Evolutionary conservation across 176 grass and related monocot genomes (phyloP).

Genomic region (Eleusine indica): DNA sequence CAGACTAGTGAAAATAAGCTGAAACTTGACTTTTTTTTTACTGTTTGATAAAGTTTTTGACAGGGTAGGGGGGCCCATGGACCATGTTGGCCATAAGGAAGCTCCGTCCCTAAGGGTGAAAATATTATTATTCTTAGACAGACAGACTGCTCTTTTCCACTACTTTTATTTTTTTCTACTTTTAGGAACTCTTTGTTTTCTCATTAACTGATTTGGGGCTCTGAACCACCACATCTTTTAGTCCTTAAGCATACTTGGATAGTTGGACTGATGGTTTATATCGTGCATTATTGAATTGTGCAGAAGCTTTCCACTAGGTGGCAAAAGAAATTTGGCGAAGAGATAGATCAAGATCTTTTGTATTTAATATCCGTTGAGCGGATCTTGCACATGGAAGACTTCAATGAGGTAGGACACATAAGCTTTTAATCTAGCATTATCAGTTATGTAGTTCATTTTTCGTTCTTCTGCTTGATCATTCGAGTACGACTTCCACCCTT

Average conservation of each 20-base stretch:
- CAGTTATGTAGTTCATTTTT: constrained; percentile 18
- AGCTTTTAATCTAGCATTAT: constrained; percentile 6
- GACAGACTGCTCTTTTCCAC: neutral
- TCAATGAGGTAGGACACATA: constrained; percentile 66
- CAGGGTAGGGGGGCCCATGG: too few species aligned
- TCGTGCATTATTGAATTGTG: constrained; percentile 37
- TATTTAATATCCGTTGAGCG: constrained; percentile 85
- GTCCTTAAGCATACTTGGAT: neutral
- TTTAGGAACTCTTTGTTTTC: constrained; percentile 11
- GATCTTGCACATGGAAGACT: constrained; percentile 88
- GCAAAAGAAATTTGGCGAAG: constrained; percentile 94
- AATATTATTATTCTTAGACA: neutral
- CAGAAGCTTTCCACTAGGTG: constrained; percentile 83
- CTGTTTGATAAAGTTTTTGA: too few species aligned
- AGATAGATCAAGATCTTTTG: constrained; percentile 66
- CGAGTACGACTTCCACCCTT: neutral
- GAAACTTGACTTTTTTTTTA: too few species aligned
- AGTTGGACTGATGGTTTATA: constrained; percentile 9
- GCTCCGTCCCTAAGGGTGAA: neutral
- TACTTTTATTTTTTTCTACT: neutral
- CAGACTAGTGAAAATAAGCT: too few species aligned
- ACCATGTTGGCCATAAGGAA: too few species aligned
- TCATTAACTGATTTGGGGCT: neutral
- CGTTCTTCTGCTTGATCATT: neutral
- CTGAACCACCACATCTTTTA: neutral